A percentile compares a stretch with the other conserved stretches of the same genome.
These are phyloP conservation scores for Cutaneotrichosporon sp. DNA, from an alignment of 1,284 basidiomycete genomes.

Conservation along the genomic window DNA sequence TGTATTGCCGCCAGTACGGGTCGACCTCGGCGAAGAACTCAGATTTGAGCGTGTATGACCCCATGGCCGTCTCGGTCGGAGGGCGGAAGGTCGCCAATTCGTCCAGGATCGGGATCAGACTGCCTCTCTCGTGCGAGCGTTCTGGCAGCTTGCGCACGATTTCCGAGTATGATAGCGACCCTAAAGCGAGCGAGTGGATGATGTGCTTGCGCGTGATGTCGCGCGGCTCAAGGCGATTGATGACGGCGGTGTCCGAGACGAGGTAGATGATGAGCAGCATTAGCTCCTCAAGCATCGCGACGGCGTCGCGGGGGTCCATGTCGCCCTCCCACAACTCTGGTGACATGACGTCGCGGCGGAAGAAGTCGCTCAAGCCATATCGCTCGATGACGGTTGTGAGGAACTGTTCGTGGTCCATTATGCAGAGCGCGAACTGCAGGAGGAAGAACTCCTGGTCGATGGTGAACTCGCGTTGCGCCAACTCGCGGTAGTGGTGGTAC, in stretches of 20 bases:
- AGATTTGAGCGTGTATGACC: conserved; percentile 83
- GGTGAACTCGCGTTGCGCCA: conserved; percentile 90
- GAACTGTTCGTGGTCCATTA: conserved; percentile 75
- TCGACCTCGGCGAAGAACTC: conserved; percentile 84
- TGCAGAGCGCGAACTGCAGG: conserved; percentile 77
- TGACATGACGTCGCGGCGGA: conserved; percentile 59
- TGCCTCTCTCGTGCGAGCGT: conserved; percentile 78
- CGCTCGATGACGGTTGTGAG: conserved; percentile 85
- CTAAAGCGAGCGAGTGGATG: conserved; percentile 85
- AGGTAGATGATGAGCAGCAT: conserved; percentile 84
- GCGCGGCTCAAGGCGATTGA: conserved; percentile 68
- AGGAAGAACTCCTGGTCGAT: conserved; percentile 96
- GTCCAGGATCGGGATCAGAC: conserved; percentile 75
- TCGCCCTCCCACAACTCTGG: conserved; percentile 34
- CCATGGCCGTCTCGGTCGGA: conserved; percentile 69
- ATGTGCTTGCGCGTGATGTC: conserved; percentile 77
- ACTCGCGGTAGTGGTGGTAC: conserved; percentile 94
- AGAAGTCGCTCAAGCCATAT: conserved; percentile 78
- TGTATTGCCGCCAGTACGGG: conserved; percentile 95
- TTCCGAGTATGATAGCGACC: conserved; percentile 86
- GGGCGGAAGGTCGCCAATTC: conserved; percentile 79
- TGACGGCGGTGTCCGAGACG: conserved; percentile 75
- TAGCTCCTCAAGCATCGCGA: conserved; percentile 88
- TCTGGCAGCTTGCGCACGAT: conserved; percentile 89
- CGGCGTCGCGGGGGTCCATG: conserved; percentile 54